A percentile compares a stretch with the other conserved stretches of the same genome.
Conservation (phyloP, 2,329 filamentous ascomycete species). For the Penicillium olsonii region DNA sequence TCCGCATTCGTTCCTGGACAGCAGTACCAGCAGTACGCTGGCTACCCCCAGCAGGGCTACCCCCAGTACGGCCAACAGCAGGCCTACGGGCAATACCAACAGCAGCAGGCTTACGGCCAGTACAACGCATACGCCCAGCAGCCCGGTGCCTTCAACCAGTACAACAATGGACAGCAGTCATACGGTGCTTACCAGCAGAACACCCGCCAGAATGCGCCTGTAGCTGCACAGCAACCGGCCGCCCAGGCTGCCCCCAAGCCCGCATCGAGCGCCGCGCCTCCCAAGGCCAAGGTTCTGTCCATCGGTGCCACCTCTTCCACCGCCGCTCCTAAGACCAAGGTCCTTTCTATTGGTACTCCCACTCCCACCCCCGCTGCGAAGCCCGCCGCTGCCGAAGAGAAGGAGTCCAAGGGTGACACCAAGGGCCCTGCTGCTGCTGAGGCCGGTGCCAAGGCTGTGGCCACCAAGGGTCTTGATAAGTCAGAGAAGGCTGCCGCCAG, state of each 20-base stretch:
- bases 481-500: conserved; percentile 65
- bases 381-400: conserved; percentile 52
- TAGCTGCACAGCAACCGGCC: conserved; percentile 40
- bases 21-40: conserved; percentile 60
- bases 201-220: conserved; percentile 49
- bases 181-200: conserved; percentile 64
- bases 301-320: conserved; percentile 54
- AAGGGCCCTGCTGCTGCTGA: conserved; percentile 56
- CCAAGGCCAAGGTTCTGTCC: conserved; percentile 62
- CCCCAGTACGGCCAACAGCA: conserved; percentile 43
- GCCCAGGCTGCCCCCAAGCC: conserved; percentile 53
- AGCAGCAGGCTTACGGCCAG: conserved; percentile 45
- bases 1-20: conserved; percentile 73
- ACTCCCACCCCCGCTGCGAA: conserved; percentile 45
- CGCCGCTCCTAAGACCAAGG: conserved; percentile 64
- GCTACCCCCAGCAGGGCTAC: conserved; percentile 23
- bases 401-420: conserved; percentile 39
- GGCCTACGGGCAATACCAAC: conserved; percentile 39
- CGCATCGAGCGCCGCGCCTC: conserved; percentile 45
- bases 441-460: conserved; percentile 77
- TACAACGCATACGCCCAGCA: conserved; percentile 42
- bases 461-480: conserved; percentile 89
- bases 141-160: conserved; percentile 64
- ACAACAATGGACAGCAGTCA: conserved; percentile 48
- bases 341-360: conserved; percentile 70